These are phyloP conservation scores for Phoma sp. DNA, from an alignment of 2,329 filamentous ascomycete species.

Conservation along the genomic window DNA sequence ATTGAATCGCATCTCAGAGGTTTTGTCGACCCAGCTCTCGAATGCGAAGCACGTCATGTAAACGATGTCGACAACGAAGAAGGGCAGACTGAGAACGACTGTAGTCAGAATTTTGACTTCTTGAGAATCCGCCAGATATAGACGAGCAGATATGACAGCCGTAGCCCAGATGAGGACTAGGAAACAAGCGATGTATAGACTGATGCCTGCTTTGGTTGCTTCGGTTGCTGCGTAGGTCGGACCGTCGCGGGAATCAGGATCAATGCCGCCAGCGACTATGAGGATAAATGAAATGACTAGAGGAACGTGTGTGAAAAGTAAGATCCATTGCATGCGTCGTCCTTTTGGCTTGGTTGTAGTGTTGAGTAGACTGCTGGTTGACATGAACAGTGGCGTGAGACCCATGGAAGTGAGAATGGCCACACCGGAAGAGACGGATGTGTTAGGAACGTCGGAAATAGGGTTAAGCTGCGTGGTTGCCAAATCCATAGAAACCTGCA, in stretches of 20 bases:
- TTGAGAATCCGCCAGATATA: slow-evolving; percentile 40
- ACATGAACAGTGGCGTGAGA: slow-evolving; percentile 46
- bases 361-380: slow-evolving; percentile 44
- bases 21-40: slow-evolving; percentile 28
- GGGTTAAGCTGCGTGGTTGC: slow-evolving; percentile 41
- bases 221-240: slow-evolving; percentile 43
- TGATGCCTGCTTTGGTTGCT: slow-evolving; percentile 44
- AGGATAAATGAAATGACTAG: slow-evolving; percentile 44
- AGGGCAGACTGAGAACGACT: slow-evolving; percentile 44
- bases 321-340: slow-evolving; percentile 47
- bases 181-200: slow-evolving; percentile 44
- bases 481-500: slow-evolving; percentile 45
- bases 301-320: slow-evolving; percentile 42
- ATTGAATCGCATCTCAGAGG: slow-evolving; percentile 37
- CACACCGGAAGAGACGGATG: slow-evolving; percentile 39
- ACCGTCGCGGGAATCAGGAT: slow-evolving; percentile 40
- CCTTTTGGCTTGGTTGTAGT: slow-evolving; percentile 43
- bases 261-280: slow-evolving; percentile 46
- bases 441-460: slow-evolving; percentile 30
- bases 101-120: slow-evolving; percentile 47
- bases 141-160: slow-evolving; percentile 43
- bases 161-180: slow-evolving; percentile 44
- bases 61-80: slow-evolving; percentile 46
- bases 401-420: slow-evolving; percentile 47
- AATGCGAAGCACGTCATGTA: slow-evolving; percentile 50